A percentile compares a stretch with the other conserved stretches of the same genome.
phyloP scores from a whole-genome alignment of 2,329 filamentous ascomycete species.

The Curvularia hawaiiensis region DNA sequence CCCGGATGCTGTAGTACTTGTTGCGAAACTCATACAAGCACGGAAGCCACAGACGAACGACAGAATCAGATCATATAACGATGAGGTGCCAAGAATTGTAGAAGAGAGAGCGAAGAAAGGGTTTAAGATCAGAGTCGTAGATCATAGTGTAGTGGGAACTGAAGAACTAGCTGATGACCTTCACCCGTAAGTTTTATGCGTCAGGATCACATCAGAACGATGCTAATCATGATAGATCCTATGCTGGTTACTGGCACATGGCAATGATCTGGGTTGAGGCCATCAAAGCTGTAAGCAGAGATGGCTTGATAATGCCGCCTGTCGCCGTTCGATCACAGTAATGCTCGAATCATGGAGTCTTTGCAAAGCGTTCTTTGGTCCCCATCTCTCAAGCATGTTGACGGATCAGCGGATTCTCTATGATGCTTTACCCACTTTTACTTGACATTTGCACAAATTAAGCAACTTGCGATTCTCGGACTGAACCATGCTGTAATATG shows the following conservation, averaged over 20 bases:
- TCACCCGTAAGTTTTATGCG: slow-evolving; percentile 32
- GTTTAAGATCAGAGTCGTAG: slow-evolving; percentile 34
- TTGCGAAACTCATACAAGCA: slow-evolving; percentile 44
- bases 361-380: neutral
- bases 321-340: neutral
- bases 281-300: slow-evolving; percentile 11
- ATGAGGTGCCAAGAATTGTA: slow-evolving; percentile 29
- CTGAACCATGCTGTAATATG: neutral
- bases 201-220: neutral
- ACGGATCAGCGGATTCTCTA: neutral
- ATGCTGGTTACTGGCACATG: slow-evolving; percentile 39
- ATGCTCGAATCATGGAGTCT: neutral
- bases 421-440: neutral
- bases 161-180: slow-evolving; percentile 32
- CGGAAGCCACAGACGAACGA: slow-evolving; percentile 17
- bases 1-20: slow-evolving; percentile 44
- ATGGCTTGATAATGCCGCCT: slow-evolving; percentile 19
- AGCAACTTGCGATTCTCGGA: neutral
- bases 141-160: slow-evolving; percentile 25
- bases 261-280: slow-evolving; percentile 32
- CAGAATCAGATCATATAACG: slow-evolving; percentile 32
- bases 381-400: neutral
- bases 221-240: slow-evolving; percentile 21
- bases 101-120: slow-evolving; percentile 23
- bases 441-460: neutral